Conservation (phyloP, 2,329 filamentous ascomycete genomes). For the Chaetomium globosum region DNA sequence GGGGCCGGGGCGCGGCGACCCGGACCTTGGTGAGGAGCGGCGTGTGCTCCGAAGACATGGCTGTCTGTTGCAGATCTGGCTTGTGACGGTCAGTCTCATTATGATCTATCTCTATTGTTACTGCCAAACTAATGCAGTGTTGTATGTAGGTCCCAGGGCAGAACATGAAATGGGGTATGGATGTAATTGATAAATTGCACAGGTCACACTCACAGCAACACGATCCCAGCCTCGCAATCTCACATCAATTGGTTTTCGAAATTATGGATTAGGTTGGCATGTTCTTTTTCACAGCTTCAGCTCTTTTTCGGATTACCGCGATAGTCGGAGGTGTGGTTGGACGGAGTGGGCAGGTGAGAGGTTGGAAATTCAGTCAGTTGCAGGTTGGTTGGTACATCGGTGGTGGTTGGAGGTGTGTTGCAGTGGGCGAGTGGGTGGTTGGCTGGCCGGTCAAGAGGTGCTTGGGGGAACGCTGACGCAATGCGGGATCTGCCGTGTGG, state of each 20-base stretch:
- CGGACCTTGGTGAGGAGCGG: slow-evolving; percentile 68
- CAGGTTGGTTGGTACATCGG: too few relatives aligned
- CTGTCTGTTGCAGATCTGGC: not conserved
- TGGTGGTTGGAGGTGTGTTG: not conserved
- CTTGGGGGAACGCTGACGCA: slow-evolving; percentile 31
- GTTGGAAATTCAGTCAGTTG: too few relatives aligned
- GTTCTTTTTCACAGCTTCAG: not conserved
- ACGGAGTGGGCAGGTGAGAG: not conserved
- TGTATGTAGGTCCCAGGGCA: not conserved
- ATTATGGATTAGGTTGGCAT: not conserved
- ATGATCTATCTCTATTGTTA: not conserved
- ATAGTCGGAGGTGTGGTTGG: not conserved
- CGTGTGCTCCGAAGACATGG: slow-evolving; percentile 59
- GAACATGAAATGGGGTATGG: not conserved
- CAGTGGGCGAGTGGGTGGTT: too few relatives aligned
- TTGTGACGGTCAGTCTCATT: not conserved
- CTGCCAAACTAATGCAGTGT: not conserved
- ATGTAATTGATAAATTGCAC: not conserved
- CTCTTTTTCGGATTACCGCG: not conserved
- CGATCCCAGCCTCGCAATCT: not conserved
- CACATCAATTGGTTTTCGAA: not conserved
- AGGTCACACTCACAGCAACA: not conserved
- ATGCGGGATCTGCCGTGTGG: slow-evolving; percentile 20
- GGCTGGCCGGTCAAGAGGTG: not conserved
- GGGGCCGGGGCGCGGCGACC: slow-evolving; percentile 54